phyloP scores from a whole-genome alignment of 306 rosid genomes.

The Ziziphus jujuba region DNA sequence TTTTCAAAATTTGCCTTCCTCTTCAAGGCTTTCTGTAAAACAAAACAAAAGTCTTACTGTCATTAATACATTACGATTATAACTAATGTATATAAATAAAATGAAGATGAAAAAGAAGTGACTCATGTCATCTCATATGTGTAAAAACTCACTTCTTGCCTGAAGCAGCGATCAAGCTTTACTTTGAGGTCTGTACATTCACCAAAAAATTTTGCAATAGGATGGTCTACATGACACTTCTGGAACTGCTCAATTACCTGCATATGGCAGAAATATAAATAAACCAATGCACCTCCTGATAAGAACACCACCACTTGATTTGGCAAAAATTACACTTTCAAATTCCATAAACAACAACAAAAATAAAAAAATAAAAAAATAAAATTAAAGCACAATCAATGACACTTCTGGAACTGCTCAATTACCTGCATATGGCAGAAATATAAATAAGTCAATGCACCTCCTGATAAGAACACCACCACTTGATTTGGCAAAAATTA shows the following conservation, averaged over 20 bases:
- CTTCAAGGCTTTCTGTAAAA: slow-evolving; percentile 83
- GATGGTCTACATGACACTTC: slow-evolving; percentile 81
- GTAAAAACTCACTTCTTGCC: slow-evolving; percentile 68
- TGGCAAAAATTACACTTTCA: neutral
- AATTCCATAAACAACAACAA: too few species aligned
- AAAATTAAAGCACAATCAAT: slow-evolving; percentile 21
- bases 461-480: neutral
- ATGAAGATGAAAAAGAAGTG: neutral
- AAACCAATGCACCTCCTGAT: neutral
- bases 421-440: slow-evolving; percentile 47
- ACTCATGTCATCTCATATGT: neutral
- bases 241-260: slow-evolving; percentile 83
- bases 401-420: slow-evolving; percentile 84
- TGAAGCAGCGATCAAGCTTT: slow-evolving; percentile 88
- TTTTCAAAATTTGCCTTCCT: slow-evolving; percentile 90
- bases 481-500: neutral
- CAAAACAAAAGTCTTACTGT: neutral
- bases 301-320: neutral
- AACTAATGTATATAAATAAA: too few species aligned
- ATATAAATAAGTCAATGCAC: neutral
- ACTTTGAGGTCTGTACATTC: slow-evolving; percentile 88
- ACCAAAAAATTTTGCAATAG: slow-evolving; percentile 72
- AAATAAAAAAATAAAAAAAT: too few species aligned
- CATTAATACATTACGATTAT: slow-evolving; percentile 1
- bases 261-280: slow-evolving; percentile 1